Conservation (phyloP, 2,329 filamentous ascomycete genomes). For the Kalaharituber pfeilii region DNA sequence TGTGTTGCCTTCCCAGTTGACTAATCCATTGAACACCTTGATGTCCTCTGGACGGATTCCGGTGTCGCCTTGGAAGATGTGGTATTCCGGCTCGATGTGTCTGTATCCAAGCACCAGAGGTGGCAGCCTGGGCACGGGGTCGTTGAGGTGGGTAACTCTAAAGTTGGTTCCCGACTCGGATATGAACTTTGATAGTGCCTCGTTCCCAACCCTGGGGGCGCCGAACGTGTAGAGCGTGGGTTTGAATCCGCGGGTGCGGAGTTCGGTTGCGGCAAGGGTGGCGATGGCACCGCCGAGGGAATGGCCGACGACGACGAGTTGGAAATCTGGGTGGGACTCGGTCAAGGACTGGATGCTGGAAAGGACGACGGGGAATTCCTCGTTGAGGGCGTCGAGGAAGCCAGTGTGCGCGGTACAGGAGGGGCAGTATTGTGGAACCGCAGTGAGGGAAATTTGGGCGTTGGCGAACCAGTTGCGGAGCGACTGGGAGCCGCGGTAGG, state of each 20-base stretch:
- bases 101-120: conserved; percentile 42
- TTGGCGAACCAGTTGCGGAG: conserved; percentile 47
- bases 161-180: conserved; percentile 10
- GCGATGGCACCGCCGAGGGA: conserved; percentile 24
- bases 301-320: conserved; percentile 23
- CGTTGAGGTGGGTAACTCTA: conserved; percentile 25
- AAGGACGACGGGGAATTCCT: conserved; percentile 18
- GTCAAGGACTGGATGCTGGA: conserved; percentile 13
- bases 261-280: conserved; percentile 20
- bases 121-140: conserved; percentile 52
- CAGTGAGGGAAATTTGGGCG: conserved; percentile 28
- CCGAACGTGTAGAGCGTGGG: conserved; percentile 24
- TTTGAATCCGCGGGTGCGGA: conserved; percentile 17
- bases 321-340: conserved; percentile 18
- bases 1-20: background rate
- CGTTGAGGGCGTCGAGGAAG: conserved; percentile 22
- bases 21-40: background rate
- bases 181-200: conserved; percentile 22
- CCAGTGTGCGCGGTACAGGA: conserved; percentile 23
- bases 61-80: conserved; percentile 5
- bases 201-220: conserved; percentile 24
- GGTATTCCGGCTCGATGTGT: conserved; percentile 52
- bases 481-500: conserved; percentile 42
- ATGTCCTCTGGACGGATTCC: background rate
- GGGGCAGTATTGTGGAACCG: background rate